These are phyloP conservation scores for Prunus campanulata DNA, from an alignment of 306 rosid species.

Conservation along the genomic window DNA sequence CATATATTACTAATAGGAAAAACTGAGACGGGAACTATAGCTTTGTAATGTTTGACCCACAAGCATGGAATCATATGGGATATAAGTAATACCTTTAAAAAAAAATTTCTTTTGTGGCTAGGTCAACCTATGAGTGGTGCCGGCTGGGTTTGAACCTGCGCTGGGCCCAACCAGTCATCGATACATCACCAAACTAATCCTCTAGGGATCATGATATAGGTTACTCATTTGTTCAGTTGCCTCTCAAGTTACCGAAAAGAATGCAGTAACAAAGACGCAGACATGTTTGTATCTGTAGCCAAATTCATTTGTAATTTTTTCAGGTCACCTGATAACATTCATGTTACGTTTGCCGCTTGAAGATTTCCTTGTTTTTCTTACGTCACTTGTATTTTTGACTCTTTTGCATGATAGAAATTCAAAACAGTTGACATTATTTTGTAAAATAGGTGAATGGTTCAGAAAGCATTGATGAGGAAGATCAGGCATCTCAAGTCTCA, in stretches of 20 bases:
- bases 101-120: neutral
- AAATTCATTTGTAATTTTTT: neutral
- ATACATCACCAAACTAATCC: neutral
- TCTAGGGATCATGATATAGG: too few relatives aligned
- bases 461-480: constrained; percentile 64
- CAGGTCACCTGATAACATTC: neutral
- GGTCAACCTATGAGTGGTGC: neutral
- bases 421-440: neutral
- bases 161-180: neutral
- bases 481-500: constrained; percentile 70
- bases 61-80: neutral
- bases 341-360: neutral
- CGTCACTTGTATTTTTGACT: neutral
- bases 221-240: neutral
- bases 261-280: neutral
- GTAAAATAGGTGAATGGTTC: constrained; percentile 63
- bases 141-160: neutral
- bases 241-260: too few relatives aligned
- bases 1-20: neutral
- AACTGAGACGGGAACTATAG: neutral
- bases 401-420: neutral
- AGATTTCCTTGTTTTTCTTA: neutral
- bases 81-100: neutral
- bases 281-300: too few relatives aligned
- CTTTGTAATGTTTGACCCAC: neutral